Evolutionary conservation across 148 eudicot genomes (phyloP), one percentile per base, ranked within the genome.

Genomic region (Persicaria tinctoria): DNA sequence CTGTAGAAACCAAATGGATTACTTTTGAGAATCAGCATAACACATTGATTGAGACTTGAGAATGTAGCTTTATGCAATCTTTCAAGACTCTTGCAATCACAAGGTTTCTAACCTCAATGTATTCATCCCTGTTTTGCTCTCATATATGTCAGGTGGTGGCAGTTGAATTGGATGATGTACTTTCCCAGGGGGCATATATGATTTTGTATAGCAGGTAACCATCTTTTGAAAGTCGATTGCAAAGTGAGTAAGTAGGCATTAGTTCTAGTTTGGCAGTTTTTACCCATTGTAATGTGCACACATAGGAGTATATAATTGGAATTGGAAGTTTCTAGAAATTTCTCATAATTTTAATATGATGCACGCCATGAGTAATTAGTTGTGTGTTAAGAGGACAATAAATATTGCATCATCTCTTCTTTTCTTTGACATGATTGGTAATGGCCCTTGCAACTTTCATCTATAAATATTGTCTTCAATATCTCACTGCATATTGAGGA

Each of bases 121-220:
- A 41, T 51, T 55, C 5, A 51, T 3, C 57, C 27, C 59, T 72
- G 57, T 48, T 73, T 53, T 73, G n/a, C 6, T 10, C 55, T 75
- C 8, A 50, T 11, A 76, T 79, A 75, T 77, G 38, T 78, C 82
- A 95, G 98, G 98, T 95, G 27, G 71, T 75, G 5, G 79, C 76
- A 38, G 96, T 89, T 85, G 97, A 95, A 72, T 73, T 92, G 83
- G 90, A 90, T 79, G 98, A 95, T 82, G 97, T 95, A 70, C 96
- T 95, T 70, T 89, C 93, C 0, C 93, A 95, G 76, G 92, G 98
- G 83, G 97, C 98, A 77, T 95, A 95, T 82, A 95, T 95, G 98
- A 97, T 95, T 70, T 80, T 95, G 72, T 95, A 95, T 82, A 89
- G 86, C 83, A 89, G 97, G 98, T 90, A 84, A 46, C 38, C 53